These are phyloP conservation scores for Colletotrichum tamarilloi DNA, from an alignment of 2,329 filamentous ascomycete genomes.

Conservation along the genomic window DNA sequence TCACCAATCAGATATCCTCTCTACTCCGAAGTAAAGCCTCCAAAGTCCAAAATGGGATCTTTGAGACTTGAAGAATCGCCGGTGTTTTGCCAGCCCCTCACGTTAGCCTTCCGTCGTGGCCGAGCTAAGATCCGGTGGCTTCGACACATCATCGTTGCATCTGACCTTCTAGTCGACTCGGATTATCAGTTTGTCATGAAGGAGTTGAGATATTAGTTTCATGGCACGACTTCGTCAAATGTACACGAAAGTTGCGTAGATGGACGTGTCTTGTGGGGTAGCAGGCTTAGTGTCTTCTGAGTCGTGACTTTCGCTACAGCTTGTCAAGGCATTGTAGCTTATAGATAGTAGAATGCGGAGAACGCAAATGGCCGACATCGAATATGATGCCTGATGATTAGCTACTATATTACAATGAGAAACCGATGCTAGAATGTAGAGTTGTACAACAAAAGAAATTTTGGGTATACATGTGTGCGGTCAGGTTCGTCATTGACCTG, in stretches of 20 bases:
- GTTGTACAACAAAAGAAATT: slow-evolving; percentile 12
- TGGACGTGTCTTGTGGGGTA: no score
- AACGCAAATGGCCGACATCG: no score
- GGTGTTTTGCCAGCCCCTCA: neutral
- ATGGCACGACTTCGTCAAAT: no score
- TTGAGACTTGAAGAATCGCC: neutral
- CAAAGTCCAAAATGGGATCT: neutral
- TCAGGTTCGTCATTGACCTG: neutral
- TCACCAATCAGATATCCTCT: neutral
- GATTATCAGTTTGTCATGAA: no score
- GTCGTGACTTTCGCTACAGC: no score
- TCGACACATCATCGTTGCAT: neutral
- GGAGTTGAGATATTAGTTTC: no score
- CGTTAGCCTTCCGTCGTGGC: neutral
- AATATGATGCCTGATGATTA: neutral
- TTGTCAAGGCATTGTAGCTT: no score
- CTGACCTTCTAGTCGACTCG: no score
- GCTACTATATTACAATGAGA: neutral
- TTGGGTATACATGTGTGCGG: slow-evolving; percentile 2
- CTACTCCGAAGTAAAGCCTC: neutral
- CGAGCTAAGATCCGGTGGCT: neutral
- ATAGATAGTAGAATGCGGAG: no score
- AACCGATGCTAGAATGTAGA: neutral
- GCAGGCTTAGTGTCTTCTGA: no score
- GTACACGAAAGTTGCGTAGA: no score